Percentiles rank a stretch among this genome's conserved stretches.
Evolutionary conservation across 345 rosid species (phyloP).

Genomic region (Durio zibethinus): DNA sequence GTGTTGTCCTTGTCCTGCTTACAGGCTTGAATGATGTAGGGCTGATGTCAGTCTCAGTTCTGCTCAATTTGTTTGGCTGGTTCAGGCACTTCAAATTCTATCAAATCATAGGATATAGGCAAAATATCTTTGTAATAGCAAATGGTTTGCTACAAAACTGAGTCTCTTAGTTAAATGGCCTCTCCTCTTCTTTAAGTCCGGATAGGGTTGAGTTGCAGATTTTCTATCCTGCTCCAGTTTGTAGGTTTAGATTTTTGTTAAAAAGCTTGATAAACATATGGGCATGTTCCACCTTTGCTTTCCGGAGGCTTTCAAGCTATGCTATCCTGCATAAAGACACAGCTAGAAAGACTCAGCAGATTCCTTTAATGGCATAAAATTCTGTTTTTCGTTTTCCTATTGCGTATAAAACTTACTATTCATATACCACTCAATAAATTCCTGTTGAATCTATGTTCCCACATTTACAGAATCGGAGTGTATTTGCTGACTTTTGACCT

Average conservation of each 20-base stretch:
- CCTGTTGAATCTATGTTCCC: background rate
- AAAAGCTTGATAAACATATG: background rate
- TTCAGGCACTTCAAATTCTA: background rate
- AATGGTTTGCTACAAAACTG: background rate
- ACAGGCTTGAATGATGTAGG: background rate
- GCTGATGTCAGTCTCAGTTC: background rate
- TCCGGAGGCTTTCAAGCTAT: background rate
- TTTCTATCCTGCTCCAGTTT: no score
- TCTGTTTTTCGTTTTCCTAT: background rate
- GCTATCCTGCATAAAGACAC: background rate
- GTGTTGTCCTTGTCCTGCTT: background rate
- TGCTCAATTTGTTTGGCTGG: background rate
- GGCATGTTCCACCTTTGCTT: background rate
- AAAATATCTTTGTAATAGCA: background rate
- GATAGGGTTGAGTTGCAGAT: no score
- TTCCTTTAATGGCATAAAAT: background rate
- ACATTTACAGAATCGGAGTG: background rate
- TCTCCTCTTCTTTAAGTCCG: no score
- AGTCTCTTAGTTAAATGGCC: no score
- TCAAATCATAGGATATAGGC: background rate
- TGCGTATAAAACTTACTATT: background rate
- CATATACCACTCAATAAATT: background rate
- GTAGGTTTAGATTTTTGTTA: background rate
- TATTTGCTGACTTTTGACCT: background rate
- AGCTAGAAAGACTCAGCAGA: background rate